Evolutionary conservation across 805 yeast genomes (phyloP), one percentile per base, ranked within the genome.

Genomic region (Hanseniaspora thailandica): DNA sequence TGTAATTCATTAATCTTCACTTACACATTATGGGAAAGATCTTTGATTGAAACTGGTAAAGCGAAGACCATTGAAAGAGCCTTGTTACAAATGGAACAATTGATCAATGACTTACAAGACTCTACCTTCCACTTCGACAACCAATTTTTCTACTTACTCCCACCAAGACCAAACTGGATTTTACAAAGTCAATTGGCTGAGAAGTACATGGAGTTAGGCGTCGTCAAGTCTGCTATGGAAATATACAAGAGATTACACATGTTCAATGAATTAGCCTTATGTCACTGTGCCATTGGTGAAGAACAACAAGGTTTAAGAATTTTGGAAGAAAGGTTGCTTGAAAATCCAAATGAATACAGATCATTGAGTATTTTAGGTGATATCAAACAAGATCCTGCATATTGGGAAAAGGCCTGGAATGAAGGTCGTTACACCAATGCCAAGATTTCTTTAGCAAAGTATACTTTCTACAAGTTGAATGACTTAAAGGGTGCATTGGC

Each of bases 21-120:
- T 2, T 74, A 89, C 57, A 84, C 95, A 0, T 70, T 93, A 43
- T 93, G 97, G 96, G 85, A 83, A 62, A 77, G 97, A 64, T 86
- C 96, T 7, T 61, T 85, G 20, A 70, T 89, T 35, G 98, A 93
- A 65, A 77, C 95, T 0, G 74, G 75, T 47, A 81, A 80, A 58
- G 80, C 95, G 1, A 81, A 84, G 63, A 90, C 97, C 1, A 82
- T 90, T 23, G 97, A 93, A 68, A 76, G 98, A 64, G 97, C 97
- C 48, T 81, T 89, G 4, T 71, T 93, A 49, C 98, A 93, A 67
- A 81, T 93, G 82, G 90, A 89, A 52, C 82, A 95, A 3, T 71
- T 93, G 41, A 93, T 89, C 26, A 96, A 88, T 62, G 96, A 89
- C 64, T 71, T 87, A 25, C 54, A 76, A 80, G 54, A 78, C 83